Evolutionary conservation across 257 asterid species (phyloP).

Genomic region (Nicotiana noctiflora): DNA sequence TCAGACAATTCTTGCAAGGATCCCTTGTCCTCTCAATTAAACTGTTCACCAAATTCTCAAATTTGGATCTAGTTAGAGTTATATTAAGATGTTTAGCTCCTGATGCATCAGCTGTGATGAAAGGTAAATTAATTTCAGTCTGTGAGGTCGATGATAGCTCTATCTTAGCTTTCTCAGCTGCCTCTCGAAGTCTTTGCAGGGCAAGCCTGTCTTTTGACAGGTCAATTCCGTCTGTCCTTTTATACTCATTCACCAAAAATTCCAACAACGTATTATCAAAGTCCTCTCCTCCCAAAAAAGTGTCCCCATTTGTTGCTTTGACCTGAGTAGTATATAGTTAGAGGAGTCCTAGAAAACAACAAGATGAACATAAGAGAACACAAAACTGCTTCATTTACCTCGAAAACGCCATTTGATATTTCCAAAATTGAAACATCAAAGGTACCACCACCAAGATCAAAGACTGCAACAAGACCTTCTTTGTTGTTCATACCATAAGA

Average conservation of each 20-base stretch:
- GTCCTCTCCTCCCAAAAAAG: slow-evolving; percentile 88
- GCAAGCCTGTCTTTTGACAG: slow-evolving; percentile 67
- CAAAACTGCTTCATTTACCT: slow-evolving; percentile 28
- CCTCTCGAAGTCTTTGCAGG: slow-evolving; percentile 71
- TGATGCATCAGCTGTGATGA: slow-evolving; percentile 70
- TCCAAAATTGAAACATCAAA: slow-evolving; percentile 75
- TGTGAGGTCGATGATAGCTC: slow-evolving; percentile 79
- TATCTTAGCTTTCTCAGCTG: slow-evolving; percentile 79
- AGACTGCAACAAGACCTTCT: slow-evolving; percentile 76
- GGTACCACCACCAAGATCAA: slow-evolving; percentile 84
- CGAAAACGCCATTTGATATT: slow-evolving; percentile 79
- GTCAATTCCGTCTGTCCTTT: slow-evolving; percentile 53
- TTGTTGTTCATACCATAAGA: slow-evolving; percentile 76
- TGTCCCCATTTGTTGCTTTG: slow-evolving; percentile 86
- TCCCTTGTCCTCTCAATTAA: slow-evolving; percentile 57
- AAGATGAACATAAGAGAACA: background rate
- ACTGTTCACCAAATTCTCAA: slow-evolving; percentile 53
- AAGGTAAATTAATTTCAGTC: slow-evolving; percentile 70
- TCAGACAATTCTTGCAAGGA: slow-evolving; percentile 71
- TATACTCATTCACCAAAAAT: slow-evolving; percentile 56
- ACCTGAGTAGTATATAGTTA: slow-evolving; percentile 33
- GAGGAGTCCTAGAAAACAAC: background rate
- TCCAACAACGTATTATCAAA: slow-evolving; percentile 62
- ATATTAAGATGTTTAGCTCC: slow-evolving; percentile 77
- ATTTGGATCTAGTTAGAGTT: slow-evolving; percentile 64